Base-by-base conservation (phyloP, 495 filamentous ascomycete species). In the Penicillium canariense region DNA sequence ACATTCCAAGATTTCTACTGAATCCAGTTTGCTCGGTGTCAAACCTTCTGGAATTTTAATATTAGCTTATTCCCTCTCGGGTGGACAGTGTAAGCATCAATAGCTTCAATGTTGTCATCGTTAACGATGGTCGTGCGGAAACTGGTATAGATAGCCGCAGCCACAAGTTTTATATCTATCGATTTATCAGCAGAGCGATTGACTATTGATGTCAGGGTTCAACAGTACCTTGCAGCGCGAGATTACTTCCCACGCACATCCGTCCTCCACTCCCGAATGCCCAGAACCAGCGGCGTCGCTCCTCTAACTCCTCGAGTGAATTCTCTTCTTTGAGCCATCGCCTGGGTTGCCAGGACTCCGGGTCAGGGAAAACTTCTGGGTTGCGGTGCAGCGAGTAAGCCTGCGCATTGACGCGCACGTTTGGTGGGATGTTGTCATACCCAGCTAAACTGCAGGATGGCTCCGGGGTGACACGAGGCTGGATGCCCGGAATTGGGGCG, bases 241-340 rank as follows among this genome's bases (percentile, higher is more conserved):
- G 82, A 70, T 93, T 87, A 38, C 83, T 88, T 4, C 90, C 90
- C 9, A 94, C 77, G 59, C 90, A 95, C 90, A 93, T 94, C 50
- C 89, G 71, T 0, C 89, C 88, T 1, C 90, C 90, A 48, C 85
- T 89, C 3, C 87, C 84, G 72, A 95, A 95, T 0, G 88, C 88
- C 89, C 89, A 95, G 66, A 92, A 92, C 77, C 84, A 87, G 26
- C 87, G 72, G 40, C 78, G 72, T 63, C 82, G 78, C 61, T 87
- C 84, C 52, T 74, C 76, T 42, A 76, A 68, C 11, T 79, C 61
- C 55, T 61, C 53, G 52, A 55, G 17, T 48, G 63, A 54, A 49
- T 66, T 70, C 47, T 62, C 45, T 8, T 63, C 50, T 48, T 79
- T 72, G 4, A 90, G 65, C 85, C 86, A 88, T 22, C 86, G 76